phyloP scores from a whole-genome alignment of 2,329 filamentous ascomycete genomes.

The Monilinia vaccinii-corymbosi region DNA sequence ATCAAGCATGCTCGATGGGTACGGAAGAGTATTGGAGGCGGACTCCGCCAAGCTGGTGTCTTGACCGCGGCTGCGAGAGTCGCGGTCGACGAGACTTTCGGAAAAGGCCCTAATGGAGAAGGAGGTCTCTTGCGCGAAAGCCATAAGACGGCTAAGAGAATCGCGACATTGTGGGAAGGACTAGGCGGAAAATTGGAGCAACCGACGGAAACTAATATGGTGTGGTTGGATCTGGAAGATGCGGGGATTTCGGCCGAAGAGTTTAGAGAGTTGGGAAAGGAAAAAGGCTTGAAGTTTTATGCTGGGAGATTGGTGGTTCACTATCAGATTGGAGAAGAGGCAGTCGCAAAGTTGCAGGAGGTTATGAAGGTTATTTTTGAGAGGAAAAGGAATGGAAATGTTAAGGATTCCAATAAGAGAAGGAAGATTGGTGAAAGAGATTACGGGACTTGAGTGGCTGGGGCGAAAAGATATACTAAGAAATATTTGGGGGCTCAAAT shows the following conservation, averaged over 20 bases:
- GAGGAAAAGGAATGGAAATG: constrained; percentile 11
- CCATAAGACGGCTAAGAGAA: constrained; percentile 52
- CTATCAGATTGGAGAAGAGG: constrained; percentile 58
- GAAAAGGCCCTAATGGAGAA: constrained; percentile 44
- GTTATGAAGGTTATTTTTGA: constrained; percentile 34
- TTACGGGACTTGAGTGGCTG: constrained; percentile 23
- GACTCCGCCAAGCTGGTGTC: constrained; percentile 66
- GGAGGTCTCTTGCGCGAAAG: constrained; percentile 51
- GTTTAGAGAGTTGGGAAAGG: constrained; percentile 44
- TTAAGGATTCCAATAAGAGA: constrained; percentile 9
- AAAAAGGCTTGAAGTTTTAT: constrained; percentile 46
- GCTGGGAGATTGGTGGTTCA: constrained; percentile 58
- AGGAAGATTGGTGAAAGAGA: constrained; percentile 23
- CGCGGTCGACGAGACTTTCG: constrained; percentile 72
- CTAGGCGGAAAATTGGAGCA: constrained; percentile 51
- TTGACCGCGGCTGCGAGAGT: constrained; percentile 67
- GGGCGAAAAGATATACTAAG: no score
- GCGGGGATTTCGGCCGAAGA: constrained; percentile 43
- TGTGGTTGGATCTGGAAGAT: constrained; percentile 57
- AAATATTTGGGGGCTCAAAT: neutral
- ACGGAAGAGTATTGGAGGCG: constrained; percentile 73
- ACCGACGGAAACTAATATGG: constrained; percentile 65
- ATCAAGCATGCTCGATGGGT: constrained; percentile 63
- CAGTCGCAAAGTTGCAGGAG: constrained; percentile 39
- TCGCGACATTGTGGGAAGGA: constrained; percentile 51